Conservation (phyloP, 768 basidiomycete species). For the Dendrothele bispora region DNA sequence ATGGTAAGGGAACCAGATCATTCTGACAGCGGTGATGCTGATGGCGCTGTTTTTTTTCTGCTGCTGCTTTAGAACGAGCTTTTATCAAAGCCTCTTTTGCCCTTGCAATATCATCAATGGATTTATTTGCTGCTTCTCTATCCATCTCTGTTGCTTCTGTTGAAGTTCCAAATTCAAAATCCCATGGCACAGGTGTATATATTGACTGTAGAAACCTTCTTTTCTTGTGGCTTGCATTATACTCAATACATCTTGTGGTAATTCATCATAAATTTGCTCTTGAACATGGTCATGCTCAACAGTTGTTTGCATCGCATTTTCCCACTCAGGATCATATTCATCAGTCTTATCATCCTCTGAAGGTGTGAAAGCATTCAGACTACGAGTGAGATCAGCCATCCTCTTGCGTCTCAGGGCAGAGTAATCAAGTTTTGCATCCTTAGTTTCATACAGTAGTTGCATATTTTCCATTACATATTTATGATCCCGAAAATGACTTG, state of each 20-base stretch:
- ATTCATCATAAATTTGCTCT: background rate
- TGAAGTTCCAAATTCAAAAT: too few species aligned
- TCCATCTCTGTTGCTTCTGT: background rate
- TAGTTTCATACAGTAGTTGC: background rate
- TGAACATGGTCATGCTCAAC: background rate
- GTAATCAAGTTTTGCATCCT: background rate
- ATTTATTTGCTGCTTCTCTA: too few species aligned
- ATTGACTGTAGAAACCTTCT: too few species aligned
- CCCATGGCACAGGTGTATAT: too few species aligned
- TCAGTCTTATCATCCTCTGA: background rate
- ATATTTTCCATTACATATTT: background rate
- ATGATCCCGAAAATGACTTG: background rate
- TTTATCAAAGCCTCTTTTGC: too few species aligned
- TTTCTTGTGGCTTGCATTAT: too few species aligned
- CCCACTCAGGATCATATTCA: background rate
- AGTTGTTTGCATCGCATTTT: slow-evolving; percentile 1
- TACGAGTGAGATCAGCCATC: background rate
- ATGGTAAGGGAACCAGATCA: too few species aligned
- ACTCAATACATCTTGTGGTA: too few species aligned
- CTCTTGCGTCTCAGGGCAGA: background rate
- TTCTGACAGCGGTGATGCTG: too few species aligned
- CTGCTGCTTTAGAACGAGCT: too few species aligned
- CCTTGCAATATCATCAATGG: too few species aligned
- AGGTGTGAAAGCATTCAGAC: background rate
- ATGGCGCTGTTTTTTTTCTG: too few species aligned